phyloP scores from a whole-genome alignment of 2,329 filamentous ascomycete species.

The Sporothrix humicola region DNA sequence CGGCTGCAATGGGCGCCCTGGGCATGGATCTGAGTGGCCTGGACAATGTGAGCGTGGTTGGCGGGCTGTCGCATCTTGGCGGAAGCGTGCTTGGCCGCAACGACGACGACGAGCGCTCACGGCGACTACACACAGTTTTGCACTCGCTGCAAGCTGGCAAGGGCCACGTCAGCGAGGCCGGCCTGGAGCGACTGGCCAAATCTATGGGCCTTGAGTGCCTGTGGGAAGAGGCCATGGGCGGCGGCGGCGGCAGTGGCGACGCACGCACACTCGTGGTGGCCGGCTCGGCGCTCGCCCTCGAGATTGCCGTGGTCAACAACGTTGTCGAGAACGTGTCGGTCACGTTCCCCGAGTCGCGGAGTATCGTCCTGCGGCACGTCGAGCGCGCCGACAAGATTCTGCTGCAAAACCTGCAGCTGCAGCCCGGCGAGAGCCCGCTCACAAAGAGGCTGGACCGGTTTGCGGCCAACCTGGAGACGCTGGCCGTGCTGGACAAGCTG shows the following conservation, averaged over 20 bases:
- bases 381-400: slow-evolving; percentile 70
- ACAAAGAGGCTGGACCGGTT: slow-evolving; percentile 75
- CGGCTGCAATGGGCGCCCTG: slow-evolving; percentile 64
- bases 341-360: slow-evolving; percentile 64
- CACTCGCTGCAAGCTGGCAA: slow-evolving; percentile 58
- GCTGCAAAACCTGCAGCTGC: slow-evolving; percentile 66
- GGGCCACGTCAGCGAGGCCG: slow-evolving; percentile 74
- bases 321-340: slow-evolving; percentile 68
- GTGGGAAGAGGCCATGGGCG: slow-evolving; percentile 60
- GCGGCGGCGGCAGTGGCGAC: slow-evolving; percentile 55
- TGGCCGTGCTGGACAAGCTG: slow-evolving; percentile 73
- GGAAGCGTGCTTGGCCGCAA: slow-evolving; percentile 46
- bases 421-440: slow-evolving; percentile 64
- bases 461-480: slow-evolving; percentile 70
- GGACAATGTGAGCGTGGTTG: slow-evolving; percentile 58
- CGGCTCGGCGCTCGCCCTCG: slow-evolving; percentile 64
- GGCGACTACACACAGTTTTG: slow-evolving; percentile 59
- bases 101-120: slow-evolving; percentile 57
- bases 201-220: slow-evolving; percentile 69
- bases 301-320: slow-evolving; percentile 66
- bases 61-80: slow-evolving; percentile 52
- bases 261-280: slow-evolving; percentile 65
- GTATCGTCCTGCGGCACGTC: slow-evolving; percentile 64
- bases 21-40: slow-evolving; percentile 59
- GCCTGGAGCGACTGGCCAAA: slow-evolving; percentile 72